A percentile compares a stretch with the other conserved stretches of the same genome.
phyloP scores from a whole-genome alignment of 495 filamentous ascomycete genomes.

The Aspergillus ellipticus region DNA sequence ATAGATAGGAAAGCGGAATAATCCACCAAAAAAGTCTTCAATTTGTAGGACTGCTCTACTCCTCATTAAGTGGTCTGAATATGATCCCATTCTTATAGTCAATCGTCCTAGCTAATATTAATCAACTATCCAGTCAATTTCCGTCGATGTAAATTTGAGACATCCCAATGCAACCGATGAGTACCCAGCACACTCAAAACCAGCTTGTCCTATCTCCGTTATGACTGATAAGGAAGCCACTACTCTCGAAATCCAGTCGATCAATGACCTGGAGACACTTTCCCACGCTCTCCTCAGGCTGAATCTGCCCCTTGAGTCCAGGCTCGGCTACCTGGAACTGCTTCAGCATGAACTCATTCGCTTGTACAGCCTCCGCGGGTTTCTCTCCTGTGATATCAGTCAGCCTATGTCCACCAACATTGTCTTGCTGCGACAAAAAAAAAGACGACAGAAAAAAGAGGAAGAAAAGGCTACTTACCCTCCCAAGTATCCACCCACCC shows the following conservation, averaged over 20 bases:
- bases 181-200: neutral
- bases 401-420: neutral
- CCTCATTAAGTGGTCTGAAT: no score
- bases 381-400: constrained; percentile 17
- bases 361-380: constrained; percentile 5
- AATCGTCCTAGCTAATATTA: no score
- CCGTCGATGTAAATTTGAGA: no score
- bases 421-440: neutral
- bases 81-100: no score
- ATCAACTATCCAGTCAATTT: no score
- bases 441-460: no score
- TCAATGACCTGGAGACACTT: constrained; percentile 19
- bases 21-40: no score
- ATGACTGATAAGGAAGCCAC: constrained; percentile 20
- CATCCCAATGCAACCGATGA: no score
- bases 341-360: constrained; percentile 14
- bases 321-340: constrained; percentile 14
- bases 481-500: constrained; percentile 25
- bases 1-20: no score
- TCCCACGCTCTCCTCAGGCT: constrained; percentile 21
- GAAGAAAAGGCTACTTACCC: constrained; percentile 18
- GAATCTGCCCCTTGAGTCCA: constrained; percentile 17
- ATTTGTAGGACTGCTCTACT: no score
- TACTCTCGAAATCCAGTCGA: constrained; percentile 12
- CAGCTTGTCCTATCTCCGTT: constrained; percentile 14